Evolutionary conservation across 208 protist genomes (phyloP).

Genomic region (Trypanosoma cruzi): DNA sequence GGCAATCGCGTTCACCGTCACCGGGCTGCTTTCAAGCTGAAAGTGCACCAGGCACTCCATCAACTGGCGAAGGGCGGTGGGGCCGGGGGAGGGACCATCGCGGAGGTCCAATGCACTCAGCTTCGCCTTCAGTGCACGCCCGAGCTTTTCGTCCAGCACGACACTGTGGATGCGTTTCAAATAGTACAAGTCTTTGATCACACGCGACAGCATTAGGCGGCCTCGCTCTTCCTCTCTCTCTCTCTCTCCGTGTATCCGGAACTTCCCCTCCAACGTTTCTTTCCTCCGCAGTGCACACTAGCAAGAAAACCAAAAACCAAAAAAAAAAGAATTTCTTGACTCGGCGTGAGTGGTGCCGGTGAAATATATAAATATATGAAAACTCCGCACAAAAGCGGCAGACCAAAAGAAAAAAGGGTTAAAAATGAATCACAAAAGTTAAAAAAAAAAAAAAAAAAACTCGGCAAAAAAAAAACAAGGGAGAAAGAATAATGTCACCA

Average conservation of each 20-base stretch:
- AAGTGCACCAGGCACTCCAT: slow-evolving; percentile 85
- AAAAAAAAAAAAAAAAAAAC: not conserved
- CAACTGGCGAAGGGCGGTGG: slow-evolving; percentile 51
- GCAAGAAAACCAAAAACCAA: no score
- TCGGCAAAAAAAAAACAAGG: not conserved
- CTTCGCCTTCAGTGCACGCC: slow-evolving; percentile 67
- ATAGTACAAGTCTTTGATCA: slow-evolving; percentile 73
- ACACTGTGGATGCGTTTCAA: slow-evolving; percentile 75
- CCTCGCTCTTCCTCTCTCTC: not conserved
- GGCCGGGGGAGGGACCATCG: slow-evolving; percentile 45
- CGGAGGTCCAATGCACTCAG: slow-evolving; percentile 68
- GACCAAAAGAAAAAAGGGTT: no score
- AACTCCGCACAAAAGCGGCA: no score
- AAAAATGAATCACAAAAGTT: not conserved
- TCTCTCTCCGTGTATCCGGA: no score
- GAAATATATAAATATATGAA: no score
- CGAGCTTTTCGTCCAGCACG: slow-evolving; percentile 60
- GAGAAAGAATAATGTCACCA: not conserved
- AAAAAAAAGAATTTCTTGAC: no score
- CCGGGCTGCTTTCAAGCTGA: slow-evolving; percentile 49
- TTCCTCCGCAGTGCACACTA: no score
- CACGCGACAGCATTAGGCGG: slow-evolving; percentile 61
- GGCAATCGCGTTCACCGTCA: slow-evolving; percentile 58
- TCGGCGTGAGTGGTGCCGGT: no score
- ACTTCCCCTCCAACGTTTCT: no score